Percentiles rank a stretch among this genome's conserved stretches.
These are phyloP conservation scores for Diaporthe humulicola DNA, from an alignment of 2,329 filamentous ascomycete species.

Conservation along the genomic window DNA sequence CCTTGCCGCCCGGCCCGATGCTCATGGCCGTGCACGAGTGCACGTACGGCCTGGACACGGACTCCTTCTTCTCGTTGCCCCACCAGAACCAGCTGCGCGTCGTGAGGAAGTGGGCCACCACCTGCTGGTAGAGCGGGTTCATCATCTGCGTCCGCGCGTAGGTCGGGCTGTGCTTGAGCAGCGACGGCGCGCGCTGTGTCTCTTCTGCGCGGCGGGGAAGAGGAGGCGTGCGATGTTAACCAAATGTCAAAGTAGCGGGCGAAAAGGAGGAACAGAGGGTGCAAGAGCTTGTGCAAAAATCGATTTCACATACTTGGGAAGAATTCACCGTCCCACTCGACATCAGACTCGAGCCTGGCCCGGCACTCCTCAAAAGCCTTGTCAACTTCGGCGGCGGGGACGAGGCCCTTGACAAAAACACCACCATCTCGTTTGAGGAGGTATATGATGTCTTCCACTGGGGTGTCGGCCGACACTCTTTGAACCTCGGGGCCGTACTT, in stretches of 20 bases:
- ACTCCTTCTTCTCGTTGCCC: conserved; percentile 15
- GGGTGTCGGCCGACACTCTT: neutral
- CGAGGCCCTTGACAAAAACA: conserved; percentile 6
- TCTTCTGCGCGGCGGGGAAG: neutral
- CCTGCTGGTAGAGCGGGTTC: conserved; percentile 16
- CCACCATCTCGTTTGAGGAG: conserved; percentile 14
- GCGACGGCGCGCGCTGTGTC: conserved; percentile 5
- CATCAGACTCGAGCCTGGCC: conserved; percentile 11
- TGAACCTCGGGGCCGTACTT: conserved; percentile 12
- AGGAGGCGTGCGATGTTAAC: neutral
- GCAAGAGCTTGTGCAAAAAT: neutral
- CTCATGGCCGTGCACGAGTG: conserved; percentile 16
- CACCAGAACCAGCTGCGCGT: conserved; percentile 24
- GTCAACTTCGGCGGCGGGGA: conserved; percentile 5
- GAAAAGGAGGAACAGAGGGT: neutral
- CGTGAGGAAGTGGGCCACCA: conserved; percentile 6
- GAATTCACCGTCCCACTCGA: conserved; percentile 4
- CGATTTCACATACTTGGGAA: neutral
- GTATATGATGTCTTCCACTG: neutral
- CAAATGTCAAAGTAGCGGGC: neutral
- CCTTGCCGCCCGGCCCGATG: conserved; percentile 3
- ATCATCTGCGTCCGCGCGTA: conserved; percentile 14
- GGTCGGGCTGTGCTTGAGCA: conserved; percentile 14
- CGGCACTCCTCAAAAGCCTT: conserved; percentile 22
- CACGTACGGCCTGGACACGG: conserved; percentile 9